These are phyloP conservation scores for Pholiota adiposa DNA, from an alignment of 1,284 basidiomycete genomes.

Conservation along the genomic window DNA sequence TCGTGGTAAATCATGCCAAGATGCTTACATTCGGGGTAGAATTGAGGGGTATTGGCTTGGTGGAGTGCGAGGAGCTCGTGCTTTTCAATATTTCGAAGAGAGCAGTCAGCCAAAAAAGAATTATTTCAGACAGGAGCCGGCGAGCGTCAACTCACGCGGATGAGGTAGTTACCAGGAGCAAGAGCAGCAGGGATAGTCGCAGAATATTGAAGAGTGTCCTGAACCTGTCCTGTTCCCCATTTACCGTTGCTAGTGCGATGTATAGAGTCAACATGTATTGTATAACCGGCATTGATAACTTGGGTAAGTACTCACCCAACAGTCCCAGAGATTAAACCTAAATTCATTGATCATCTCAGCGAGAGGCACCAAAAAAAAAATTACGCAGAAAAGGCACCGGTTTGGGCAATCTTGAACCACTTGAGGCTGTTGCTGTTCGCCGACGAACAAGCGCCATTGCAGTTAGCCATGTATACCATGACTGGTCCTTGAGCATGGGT, in stretches of 20 bases:
- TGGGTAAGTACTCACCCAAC: conserved; percentile 10
- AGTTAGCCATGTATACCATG: conserved; percentile 42
- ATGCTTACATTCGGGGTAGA: conserved; percentile 39
- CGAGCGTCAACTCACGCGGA: conserved; percentile 37
- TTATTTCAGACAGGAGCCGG: too few species aligned
- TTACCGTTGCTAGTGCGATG: conserved; percentile 25
- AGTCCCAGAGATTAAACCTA: conserved; percentile 36
- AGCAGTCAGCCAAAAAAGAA: not conserved
- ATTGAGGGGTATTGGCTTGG: conserved; percentile 40
- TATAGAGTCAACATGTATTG: not conserved
- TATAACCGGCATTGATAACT: too few species aligned
- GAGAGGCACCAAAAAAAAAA: not conserved
- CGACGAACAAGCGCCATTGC: conserved; percentile 34
- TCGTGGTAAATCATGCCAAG: not conserved
- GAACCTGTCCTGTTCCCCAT: conserved; percentile 37
- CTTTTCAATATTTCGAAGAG: conserved; percentile 16
- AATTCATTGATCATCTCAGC: not conserved
- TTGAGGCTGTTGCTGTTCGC: conserved; percentile 33
- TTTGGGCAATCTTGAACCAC: conserved; percentile 46
- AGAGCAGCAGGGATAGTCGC: conserved; percentile 37
- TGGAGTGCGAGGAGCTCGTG: conserved; percentile 42
- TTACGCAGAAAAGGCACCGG: conserved; percentile 16
- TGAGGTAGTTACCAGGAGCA: conserved; percentile 40
- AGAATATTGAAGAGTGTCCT: conserved; percentile 36
- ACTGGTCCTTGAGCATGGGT: conserved; percentile 40